These are phyloP conservation scores for Fusarium irregulare DNA, from an alignment of 2,329 filamentous ascomycete genomes.

Conservation along the genomic window DNA sequence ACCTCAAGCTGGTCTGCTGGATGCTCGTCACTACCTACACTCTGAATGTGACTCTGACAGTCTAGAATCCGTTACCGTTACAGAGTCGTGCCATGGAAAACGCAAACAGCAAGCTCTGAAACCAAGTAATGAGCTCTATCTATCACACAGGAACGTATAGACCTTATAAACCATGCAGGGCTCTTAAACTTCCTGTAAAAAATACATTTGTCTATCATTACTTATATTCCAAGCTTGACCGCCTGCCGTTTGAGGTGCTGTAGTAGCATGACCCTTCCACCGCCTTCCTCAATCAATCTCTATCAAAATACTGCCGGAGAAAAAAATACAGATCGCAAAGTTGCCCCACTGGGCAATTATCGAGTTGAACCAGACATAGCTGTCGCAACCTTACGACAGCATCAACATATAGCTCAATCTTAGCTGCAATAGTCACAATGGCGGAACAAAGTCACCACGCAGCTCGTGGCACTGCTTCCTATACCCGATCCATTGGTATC, in stretches of 20 bases:
- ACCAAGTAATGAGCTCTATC: not conserved
- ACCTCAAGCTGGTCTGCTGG: not conserved
- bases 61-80: not conserved
- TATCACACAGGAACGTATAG: too few species aligned
- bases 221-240: constrained; percentile 32
- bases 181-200: not conserved
- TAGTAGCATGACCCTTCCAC: constrained; percentile 2
- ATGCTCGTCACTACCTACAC: not conserved
- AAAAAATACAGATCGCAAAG: constrained; percentile 43
- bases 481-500: constrained; percentile 54
- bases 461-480: constrained; percentile 48
- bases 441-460: constrained; percentile 48
- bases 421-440: constrained; percentile 42
- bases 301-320: constrained; percentile 38
- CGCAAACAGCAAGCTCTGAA: not conserved
- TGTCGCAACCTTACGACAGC: constrained; percentile 16
- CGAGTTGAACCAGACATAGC: constrained; percentile 28
- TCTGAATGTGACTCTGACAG: too few species aligned
- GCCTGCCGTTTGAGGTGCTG: constrained; percentile 33
- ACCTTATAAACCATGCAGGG: not conserved
- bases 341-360: constrained; percentile 31
- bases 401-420: constrained; percentile 15
- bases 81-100: not conserved
- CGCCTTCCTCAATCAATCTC: constrained; percentile 19
- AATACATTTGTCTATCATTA: not conserved